These are phyloP conservation scores for Fusarium pseudograminearum DNA, from an alignment of 2,329 filamentous ascomycete species.

Conservation along the genomic window DNA sequence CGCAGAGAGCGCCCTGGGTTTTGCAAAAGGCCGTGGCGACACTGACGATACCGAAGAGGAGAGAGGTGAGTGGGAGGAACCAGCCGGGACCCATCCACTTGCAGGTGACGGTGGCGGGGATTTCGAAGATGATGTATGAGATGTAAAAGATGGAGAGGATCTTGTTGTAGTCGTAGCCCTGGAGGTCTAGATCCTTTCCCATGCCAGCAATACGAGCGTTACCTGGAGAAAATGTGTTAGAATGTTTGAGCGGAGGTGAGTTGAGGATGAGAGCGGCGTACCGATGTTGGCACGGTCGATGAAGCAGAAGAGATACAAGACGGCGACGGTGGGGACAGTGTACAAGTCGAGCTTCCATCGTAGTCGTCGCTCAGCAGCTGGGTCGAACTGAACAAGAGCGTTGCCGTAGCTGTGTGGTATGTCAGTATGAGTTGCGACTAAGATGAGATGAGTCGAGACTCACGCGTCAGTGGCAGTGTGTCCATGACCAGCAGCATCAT, in stretches of 20 bases:
- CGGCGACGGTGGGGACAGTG: constrained; percentile 73
- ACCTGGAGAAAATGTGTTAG: constrained; percentile 21
- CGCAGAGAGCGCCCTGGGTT: constrained; percentile 60
- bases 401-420: constrained; percentile 42
- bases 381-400: constrained; percentile 45
- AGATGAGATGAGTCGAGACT: constrained; percentile 10
- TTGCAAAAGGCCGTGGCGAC: constrained; percentile 71
- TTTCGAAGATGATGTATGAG: constrained; percentile 74
- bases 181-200: constrained; percentile 65
- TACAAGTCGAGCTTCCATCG: constrained; percentile 74
- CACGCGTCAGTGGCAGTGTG: constrained; percentile 44
- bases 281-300: constrained; percentile 81
- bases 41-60: constrained; percentile 69
- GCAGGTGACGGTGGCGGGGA: constrained; percentile 71
- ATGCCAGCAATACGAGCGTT: constrained; percentile 70
- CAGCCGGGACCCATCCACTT: constrained; percentile 74
- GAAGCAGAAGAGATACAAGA: constrained; percentile 79
- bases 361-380: constrained; percentile 65
- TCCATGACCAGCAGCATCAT: constrained; percentile 42
- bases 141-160: constrained; percentile 74
- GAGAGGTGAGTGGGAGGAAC: constrained; percentile 69
- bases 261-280: constrained; percentile 48
- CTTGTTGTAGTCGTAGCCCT: constrained; percentile 72
- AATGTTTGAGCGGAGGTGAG: neutral
- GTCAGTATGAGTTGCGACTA: constrained; percentile 10